Base-by-base conservation (phyloP, 1,139 yeast species). In the Wickerhamomyces sp. region DNA sequence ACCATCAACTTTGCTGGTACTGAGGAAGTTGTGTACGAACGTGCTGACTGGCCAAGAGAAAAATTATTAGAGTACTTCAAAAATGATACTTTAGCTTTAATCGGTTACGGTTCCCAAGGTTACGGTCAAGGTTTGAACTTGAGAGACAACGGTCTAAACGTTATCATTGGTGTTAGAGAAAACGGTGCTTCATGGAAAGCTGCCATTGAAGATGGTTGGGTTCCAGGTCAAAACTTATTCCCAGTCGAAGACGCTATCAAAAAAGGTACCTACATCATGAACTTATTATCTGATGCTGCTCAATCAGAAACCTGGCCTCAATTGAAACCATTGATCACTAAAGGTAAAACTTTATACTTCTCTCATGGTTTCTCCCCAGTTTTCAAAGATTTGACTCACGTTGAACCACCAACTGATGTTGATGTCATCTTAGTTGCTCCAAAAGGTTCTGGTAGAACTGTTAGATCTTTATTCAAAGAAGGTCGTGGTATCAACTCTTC, bases 401-500 rank as follows among this genome's bases (percentile, higher is more conserved):
- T 92, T 60, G 96, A 81, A 62, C 85, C 96, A 60, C 98, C 98
- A 74, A 71, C 74, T 57, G 86, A 90, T 72, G 80, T 92, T 60
- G 98, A 92, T 66, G 97, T 90, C 59, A 92, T 92, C 73, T 79
- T 92, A 65, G 98, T 92, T 63, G 98, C 98, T 70, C 98, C 98
- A 75, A 92, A 92, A 86, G 98, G 98, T 68, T 90, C 97, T 54
- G 98, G 98, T 74, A 88, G 98, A 78, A 92, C 98, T 59, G 98
- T 92, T 60, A 87, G 98, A 79, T 83, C 97, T 52, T 78, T 92
- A 64, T 92, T 92, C 92, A 90, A 92, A 79, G 98, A 92, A 78
- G 98, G 98, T 68, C 90, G 98, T 77, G 98, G 98, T 80, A 92
- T 92, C 70, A 92, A 92, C 92, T 92, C 98, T 43, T 92, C 98